Evolutionary conservation across 345 rosid genomes (phyloP).

Genomic region (Camelina sativa): DNA sequence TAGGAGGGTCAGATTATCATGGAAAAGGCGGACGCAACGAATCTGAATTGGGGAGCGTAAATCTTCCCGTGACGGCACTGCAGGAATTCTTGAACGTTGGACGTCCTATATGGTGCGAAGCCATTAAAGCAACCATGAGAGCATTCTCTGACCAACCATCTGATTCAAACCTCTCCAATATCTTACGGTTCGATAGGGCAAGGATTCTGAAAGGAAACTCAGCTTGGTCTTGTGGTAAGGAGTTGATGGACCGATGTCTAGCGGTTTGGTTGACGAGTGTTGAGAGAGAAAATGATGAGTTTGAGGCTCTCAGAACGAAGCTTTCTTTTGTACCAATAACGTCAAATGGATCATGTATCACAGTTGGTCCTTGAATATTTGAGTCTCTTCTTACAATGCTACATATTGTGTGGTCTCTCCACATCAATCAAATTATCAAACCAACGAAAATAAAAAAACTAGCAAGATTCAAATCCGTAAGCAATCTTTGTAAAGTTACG

Average conservation of each 20-base stretch:
- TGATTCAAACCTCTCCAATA: constrained; percentile 59
- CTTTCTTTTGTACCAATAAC: constrained; percentile 51
- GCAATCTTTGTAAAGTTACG: not conserved
- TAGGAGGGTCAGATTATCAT: constrained; percentile 96
- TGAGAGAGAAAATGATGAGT: constrained; percentile 62
- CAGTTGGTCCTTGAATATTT: constrained; percentile 36
- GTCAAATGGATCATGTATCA: constrained; percentile 40
- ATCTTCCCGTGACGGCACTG: constrained; percentile 67
- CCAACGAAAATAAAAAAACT: not conserved
- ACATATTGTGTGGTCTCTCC: not conserved
- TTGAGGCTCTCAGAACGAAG: constrained; percentile 64
- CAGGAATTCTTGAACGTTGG: constrained; percentile 75
- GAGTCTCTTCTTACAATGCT: not conserved
- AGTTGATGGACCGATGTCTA: constrained; percentile 65
- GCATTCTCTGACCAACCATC: constrained; percentile 69
- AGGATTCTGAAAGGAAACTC: constrained; percentile 53
- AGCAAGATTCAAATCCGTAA: not conserved
- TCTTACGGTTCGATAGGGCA: constrained; percentile 59
- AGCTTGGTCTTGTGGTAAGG: constrained; percentile 53
- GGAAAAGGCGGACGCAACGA: constrained; percentile 85
- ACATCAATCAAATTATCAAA: not conserved
- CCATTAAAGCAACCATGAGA: constrained; percentile 59
- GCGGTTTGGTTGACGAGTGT: constrained; percentile 66
- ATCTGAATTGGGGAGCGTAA: constrained; percentile 81
- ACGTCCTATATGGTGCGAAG: constrained; percentile 81